A percentile compares a stretch with the other conserved stretches of the same genome.
phyloP scores from a whole-genome alignment of 2,329 filamentous ascomycete species.

The Neobulgaria alba region DNA sequence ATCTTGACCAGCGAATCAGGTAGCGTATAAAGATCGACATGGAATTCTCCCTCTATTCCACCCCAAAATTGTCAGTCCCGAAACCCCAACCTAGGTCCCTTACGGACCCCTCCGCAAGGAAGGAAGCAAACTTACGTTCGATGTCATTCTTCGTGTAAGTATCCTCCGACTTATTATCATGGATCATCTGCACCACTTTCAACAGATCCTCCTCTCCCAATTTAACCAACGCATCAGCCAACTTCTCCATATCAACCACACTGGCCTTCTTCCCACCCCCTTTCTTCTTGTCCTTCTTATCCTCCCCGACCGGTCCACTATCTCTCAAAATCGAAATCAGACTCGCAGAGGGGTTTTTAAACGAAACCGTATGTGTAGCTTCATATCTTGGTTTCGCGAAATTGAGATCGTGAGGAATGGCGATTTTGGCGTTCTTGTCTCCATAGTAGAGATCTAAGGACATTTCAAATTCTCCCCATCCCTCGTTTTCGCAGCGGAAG shows the following conservation, averaged over 20 bases:
- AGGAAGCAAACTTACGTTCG: slow-evolving; percentile 57
- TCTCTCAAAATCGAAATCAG: slow-evolving; percentile 72
- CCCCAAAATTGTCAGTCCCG: slow-evolving; percentile 8
- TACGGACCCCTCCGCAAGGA: background rate
- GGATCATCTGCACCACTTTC: slow-evolving; percentile 94
- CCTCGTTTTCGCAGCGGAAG: slow-evolving; percentile 85
- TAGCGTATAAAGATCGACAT: slow-evolving; percentile 96
- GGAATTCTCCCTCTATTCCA: slow-evolving; percentile 84
- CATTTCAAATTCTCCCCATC: slow-evolving; percentile 99
- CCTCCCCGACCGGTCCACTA: slow-evolving; percentile 75
- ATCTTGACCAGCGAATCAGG: slow-evolving; percentile 83
- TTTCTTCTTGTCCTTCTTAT: slow-evolving; percentile 67
- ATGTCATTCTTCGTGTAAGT: slow-evolving; percentile 97
- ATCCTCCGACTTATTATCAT: slow-evolving; percentile 89
- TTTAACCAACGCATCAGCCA: slow-evolving; percentile 84
- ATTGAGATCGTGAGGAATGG: slow-evolving; percentile 82
- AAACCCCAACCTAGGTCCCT: background rate
- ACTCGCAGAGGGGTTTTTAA: slow-evolving; percentile 89
- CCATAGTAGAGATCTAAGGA: slow-evolving; percentile 71
- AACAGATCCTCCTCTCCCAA: slow-evolving; percentile 88
- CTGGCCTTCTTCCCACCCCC: slow-evolving; percentile 52
- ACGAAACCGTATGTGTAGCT: slow-evolving; percentile 68
- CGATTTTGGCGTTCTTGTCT: slow-evolving; percentile 77
- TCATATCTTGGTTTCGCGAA: slow-evolving; percentile 79
- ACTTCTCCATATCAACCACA: slow-evolving; percentile 81